These are phyloP conservation scores for Tylopilus sp. DNA, from an alignment of 768 basidiomycete genomes.

Conservation along the genomic window DNA sequence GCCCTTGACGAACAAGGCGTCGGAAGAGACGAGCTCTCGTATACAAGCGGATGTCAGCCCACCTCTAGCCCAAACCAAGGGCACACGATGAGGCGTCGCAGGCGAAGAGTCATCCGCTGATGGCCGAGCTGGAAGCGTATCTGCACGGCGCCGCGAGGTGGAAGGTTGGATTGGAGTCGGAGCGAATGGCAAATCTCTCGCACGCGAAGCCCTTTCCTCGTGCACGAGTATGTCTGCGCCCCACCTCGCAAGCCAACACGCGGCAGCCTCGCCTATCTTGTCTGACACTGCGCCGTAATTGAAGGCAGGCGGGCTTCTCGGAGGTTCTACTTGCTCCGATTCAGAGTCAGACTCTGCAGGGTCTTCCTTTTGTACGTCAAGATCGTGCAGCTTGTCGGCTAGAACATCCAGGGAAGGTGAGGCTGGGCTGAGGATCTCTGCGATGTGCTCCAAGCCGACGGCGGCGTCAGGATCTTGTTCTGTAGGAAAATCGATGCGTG, in stretches of 20 bases:
- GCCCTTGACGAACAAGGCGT: slow-evolving; percentile 73
- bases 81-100: slow-evolving; percentile 28
- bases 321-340: slow-evolving; percentile 21
- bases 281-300: slow-evolving; percentile 87
- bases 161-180: slow-evolving; percentile 16
- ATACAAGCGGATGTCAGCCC: slow-evolving; percentile 76
- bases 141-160: slow-evolving; percentile 26
- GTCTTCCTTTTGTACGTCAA: slow-evolving; percentile 36
- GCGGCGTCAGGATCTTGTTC: slow-evolving; percentile 55
- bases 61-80: slow-evolving; percentile 69
- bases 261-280: slow-evolving; percentile 88
- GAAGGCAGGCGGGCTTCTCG: slow-evolving; percentile 39
- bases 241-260: slow-evolving; percentile 88
- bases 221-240: slow-evolving; percentile 69
- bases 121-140: slow-evolving; percentile 27
- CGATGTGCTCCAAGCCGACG: slow-evolving; percentile 67
- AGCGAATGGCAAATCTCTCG: slow-evolving; percentile 15
- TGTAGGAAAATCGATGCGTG: slow-evolving; percentile 46
- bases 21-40: slow-evolving; percentile 67
- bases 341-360: slow-evolving; percentile 33
- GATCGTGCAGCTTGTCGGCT: slow-evolving; percentile 30
- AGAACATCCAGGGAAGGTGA: slow-evolving; percentile 19
- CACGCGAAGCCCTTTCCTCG: slow-evolving; percentile 43
- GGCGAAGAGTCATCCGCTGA: slow-evolving; percentile 12
- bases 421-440: slow-evolving; percentile 40